Base-by-base conservation (phyloP, 2,329 filamentous ascomycete species). In the Pseudocercospora macadamiae region DNA sequence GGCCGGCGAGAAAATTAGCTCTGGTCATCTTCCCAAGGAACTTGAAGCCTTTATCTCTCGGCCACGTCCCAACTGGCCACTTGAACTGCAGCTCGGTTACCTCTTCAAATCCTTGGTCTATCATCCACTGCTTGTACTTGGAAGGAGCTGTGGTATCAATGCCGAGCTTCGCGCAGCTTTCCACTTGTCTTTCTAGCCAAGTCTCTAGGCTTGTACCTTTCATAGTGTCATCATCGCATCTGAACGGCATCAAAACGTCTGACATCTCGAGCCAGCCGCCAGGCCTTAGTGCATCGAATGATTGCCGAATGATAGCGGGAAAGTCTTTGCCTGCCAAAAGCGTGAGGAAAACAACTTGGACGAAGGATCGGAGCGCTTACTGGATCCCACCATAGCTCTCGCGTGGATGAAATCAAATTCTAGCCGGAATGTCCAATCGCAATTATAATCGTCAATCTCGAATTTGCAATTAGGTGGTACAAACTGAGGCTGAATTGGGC, bases 251-350 rank as follows among this genome's bases (percentile, higher is more conserved):
- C 21, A n/a, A 8, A 8, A 77, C 75, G n/a, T 64, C 56, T 3
- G 39, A 18, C 32, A 52, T 63, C 60, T 77, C 75, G 14, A 76
- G 66, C 62, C 71, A 75, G 19, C 73, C 74, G 12, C 74, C 68
- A 5, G 69, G 69, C 34, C 63, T 56, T 36, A 70, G 49, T 36
- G 58, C 39, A 8, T 56, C 52, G 44, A 60, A 68, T 3, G 64
- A 55, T 42, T 64, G 63, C 45, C 54, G 57, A 61, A 60, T 51
- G 63, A 64, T 16, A 44, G 42, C 23, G 55, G 61, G 61, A 57
- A 67, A 51, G 55, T 57, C 37, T 61, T 60, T 60, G n/a, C 45
- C 58, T 34, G 74, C 26, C 37, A 67, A 63, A 9, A 64, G 63
- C 52, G 61, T 57, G 25, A 64, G 57, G 2, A n/a, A n/a, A n/a